These are phyloP conservation scores for Kluyveromyces lactis DNA, from an alignment of 805 yeast species.

Conservation along the genomic window DNA sequence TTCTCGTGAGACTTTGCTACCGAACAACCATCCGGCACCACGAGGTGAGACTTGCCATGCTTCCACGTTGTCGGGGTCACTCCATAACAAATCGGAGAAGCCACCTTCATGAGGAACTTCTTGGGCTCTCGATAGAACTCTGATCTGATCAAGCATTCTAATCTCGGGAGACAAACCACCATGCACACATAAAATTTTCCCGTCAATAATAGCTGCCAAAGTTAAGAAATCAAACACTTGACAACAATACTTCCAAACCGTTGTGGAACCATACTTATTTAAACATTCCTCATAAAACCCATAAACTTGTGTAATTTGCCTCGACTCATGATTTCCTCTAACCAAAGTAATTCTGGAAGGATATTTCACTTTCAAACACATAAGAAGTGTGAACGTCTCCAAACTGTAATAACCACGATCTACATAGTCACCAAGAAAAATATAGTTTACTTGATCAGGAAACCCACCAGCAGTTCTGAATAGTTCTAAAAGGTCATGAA, in stretches of 20 bases:
- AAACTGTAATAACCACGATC: slow-evolving; percentile 95
- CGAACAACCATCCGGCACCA: slow-evolving; percentile 98
- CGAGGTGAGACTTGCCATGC: slow-evolving; percentile 98
- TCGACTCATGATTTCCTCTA: slow-evolving; percentile 94
- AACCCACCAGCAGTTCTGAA: slow-evolving; percentile 90
- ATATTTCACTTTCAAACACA: slow-evolving; percentile 86
- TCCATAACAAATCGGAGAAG: slow-evolving; percentile 95
- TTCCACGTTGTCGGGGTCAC: slow-evolving; percentile 95
- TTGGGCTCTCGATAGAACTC: slow-evolving; percentile 91
- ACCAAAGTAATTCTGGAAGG: slow-evolving; percentile 83
- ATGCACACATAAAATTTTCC: slow-evolving; percentile 88
- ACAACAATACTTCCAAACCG: slow-evolving; percentile 95
- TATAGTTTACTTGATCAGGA: slow-evolving; percentile 73
- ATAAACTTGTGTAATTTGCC: slow-evolving; percentile 98
- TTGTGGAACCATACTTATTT: slow-evolving; percentile 86
- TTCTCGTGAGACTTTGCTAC: slow-evolving; percentile 87
- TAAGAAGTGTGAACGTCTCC: slow-evolving; percentile 86
- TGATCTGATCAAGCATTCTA: slow-evolving; percentile 91
- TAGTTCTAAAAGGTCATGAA: slow-evolving; percentile 85
- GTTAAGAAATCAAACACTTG: slow-evolving; percentile 93
- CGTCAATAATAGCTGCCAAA: slow-evolving; percentile 92
- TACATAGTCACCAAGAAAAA: slow-evolving; percentile 92
- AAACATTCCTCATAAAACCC: slow-evolving; percentile 96
- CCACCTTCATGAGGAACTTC: slow-evolving; percentile 99
- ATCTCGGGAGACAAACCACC: slow-evolving; percentile 97